These are phyloP conservation scores for Primulina tabacum DNA, from an alignment of 257 asterid species.

Conservation along the genomic window DNA sequence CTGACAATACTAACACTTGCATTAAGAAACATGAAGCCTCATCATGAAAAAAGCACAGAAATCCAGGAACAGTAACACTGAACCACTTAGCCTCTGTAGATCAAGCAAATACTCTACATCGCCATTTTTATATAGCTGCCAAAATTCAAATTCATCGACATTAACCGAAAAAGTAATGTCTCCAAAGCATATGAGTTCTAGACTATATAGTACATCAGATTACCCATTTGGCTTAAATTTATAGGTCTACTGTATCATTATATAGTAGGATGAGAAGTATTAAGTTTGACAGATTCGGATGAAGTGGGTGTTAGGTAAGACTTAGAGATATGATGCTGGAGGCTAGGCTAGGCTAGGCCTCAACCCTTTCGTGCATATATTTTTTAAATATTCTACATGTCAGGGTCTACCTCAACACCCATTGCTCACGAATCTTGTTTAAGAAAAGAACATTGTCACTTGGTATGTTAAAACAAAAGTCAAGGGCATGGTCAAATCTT, in stretches of 20 bases:
- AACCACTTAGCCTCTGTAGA: slow-evolving; percentile 88
- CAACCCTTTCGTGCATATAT: background rate
- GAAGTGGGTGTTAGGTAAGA: background rate
- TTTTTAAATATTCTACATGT: no score
- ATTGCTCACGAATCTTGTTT: background rate
- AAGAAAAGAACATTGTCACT: background rate
- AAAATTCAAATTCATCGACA: slow-evolving; percentile 20
- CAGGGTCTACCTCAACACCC: background rate
- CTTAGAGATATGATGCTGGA: background rate
- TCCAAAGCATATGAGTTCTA: background rate
- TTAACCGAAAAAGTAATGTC: background rate
- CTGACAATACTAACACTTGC: background rate
- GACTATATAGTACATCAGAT: background rate
- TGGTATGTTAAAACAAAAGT: no score
- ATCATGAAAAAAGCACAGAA: slow-evolving; percentile 77
- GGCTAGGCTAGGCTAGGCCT: background rate
- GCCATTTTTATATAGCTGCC: slow-evolving; percentile 81
- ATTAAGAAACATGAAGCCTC: slow-evolving; percentile 51
- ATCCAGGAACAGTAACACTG: slow-evolving; percentile 84
- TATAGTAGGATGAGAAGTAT: background rate
- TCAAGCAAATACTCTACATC: slow-evolving; percentile 81
- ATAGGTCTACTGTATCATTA: background rate
- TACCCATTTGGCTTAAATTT: background rate
- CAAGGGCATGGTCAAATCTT: background rate
- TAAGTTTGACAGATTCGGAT: background rate